These are phyloP conservation scores for Trypanosoma cruzi DNA, from an alignment of 208 protist species.

Conservation along the genomic window DNA sequence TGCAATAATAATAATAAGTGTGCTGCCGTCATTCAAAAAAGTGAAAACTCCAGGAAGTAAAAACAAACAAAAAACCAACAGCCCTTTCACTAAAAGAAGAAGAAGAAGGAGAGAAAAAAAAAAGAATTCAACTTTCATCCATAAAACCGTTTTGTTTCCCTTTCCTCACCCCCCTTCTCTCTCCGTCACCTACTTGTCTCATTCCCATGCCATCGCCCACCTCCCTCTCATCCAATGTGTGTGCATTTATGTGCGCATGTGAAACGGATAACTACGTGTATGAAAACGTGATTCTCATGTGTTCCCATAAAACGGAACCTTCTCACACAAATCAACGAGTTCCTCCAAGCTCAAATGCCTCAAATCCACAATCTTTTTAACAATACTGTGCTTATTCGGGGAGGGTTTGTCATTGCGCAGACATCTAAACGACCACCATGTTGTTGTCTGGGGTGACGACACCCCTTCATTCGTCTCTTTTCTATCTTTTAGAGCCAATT, in stretches of 20 bases:
- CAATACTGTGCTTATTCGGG: conserved; percentile 75
- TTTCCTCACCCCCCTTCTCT: not conserved
- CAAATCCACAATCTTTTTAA: conserved; percentile 68
- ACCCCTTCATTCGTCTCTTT: conserved; percentile 11
- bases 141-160: not conserved
- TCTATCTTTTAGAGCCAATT: conserved; percentile 32
- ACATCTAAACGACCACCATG: conserved; percentile 65
- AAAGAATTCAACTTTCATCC: not conserved
- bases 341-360: conserved; percentile 75
- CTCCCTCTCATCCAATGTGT: not conserved
- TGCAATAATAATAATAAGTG: too few species aligned
- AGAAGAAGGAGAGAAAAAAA: not conserved
- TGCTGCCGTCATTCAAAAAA: too few species aligned
- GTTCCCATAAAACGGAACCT: conserved; percentile 25
- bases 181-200: not conserved
- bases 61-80: too few species aligned
- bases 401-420: conserved; percentile 67
- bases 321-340: conserved; percentile 40
- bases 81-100: conserved; percentile 8
- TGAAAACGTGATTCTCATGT: not conserved
- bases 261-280: not conserved
- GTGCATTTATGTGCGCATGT: conserved; percentile 1
- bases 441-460: conserved; percentile 22
- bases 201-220: not conserved
- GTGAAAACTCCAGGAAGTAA: too few species aligned